Conservation (phyloP, 495 filamentous ascomycete genomes). For the Neurospora sp. region DNA sequence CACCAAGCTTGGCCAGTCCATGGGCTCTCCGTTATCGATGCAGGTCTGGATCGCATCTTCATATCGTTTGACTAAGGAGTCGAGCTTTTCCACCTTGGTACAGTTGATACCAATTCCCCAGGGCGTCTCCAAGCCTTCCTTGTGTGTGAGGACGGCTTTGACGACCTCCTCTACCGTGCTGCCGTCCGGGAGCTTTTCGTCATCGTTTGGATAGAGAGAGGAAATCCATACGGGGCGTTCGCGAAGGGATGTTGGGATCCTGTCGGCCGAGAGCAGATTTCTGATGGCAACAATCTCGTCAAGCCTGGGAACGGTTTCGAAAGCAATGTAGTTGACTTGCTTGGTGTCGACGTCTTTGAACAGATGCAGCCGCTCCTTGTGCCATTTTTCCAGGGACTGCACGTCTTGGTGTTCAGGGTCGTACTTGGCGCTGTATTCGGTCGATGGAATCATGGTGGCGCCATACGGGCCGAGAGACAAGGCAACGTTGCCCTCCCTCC, state of each 20-base stretch:
- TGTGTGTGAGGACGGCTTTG: slow-evolving; percentile 26
- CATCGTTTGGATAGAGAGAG: slow-evolving; percentile 47
- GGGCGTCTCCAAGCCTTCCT: slow-evolving; percentile 22
- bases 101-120: slow-evolving; percentile 62
- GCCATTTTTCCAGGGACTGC: slow-evolving; percentile 42
- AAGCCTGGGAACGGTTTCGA: slow-evolving; percentile 51
- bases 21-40: slow-evolving; percentile 17
- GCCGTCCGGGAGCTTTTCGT: slow-evolving; percentile 35
- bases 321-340: slow-evolving; percentile 46
- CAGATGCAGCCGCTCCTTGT: slow-evolving; percentile 40
- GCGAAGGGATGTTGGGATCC: neutral
- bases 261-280: slow-evolving; percentile 14
- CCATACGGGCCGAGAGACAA: slow-evolving; percentile 56
- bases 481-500: slow-evolving; percentile 24
- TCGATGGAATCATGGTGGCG: slow-evolving; percentile 50
- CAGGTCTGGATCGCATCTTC: slow-evolving; percentile 29
- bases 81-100: slow-evolving; percentile 47
- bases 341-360: slow-evolving; percentile 24
- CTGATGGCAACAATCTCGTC: slow-evolving; percentile 53
- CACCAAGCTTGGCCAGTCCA: slow-evolving; percentile 44
- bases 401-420: slow-evolving; percentile 33
- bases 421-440: slow-evolving; percentile 55
- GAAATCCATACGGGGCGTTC: slow-evolving; percentile 47
- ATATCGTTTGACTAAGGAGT: slow-evolving; percentile 35
- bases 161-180: slow-evolving; percentile 36